Evolutionary conservation across 495 filamentous ascomycete genomes (phyloP), one percentile per base, ranked within the genome.

Genomic region (Podospora appendiculata): DNA sequence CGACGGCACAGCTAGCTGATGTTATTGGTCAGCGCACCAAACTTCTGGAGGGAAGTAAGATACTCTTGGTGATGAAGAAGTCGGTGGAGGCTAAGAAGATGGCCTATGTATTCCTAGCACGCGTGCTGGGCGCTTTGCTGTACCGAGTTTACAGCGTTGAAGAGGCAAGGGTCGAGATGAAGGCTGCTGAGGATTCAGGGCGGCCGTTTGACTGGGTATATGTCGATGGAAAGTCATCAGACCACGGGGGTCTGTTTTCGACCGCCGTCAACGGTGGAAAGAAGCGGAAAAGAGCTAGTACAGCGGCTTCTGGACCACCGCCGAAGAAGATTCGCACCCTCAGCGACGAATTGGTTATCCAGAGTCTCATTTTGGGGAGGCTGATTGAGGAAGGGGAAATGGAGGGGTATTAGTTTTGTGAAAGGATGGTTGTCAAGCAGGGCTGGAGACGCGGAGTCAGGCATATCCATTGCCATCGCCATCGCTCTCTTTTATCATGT

Each of bases 351-450:
- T 82, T 89, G 62, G 80, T 97, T 33, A 84, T 95, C 51, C 94
- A 98, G 73, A 96, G 90, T 65, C 70, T 97, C 54, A 96, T 98
- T 55, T 60, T 96, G 48, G 93, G 91, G 6, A 80, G 79, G 50
- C 59, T 96, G 55, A 76, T 88, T 57, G 86, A 89, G 48, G 79
- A 83, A 41, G 77, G 66, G 10, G 73, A 76, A 53, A 65, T 76
- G 66, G 63, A 68, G 34, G 62, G 55, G 19, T 68, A 45, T 12
- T 25, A 25, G 25, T 25, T 25, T 25, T 5, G 25, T 25, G 25
- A 25, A 25, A 25, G 25, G 25, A 25, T 25, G 25, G 25, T 5
- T 25, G 5, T 2, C 25, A 25, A 25, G 25, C 25, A 25, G 25
- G 25, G 25, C 25, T 25, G 25, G 25, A 25, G 5, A 25, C 25